Base-by-base conservation (phyloP, 306 rosid species). In the Rubus idaeus region DNA sequence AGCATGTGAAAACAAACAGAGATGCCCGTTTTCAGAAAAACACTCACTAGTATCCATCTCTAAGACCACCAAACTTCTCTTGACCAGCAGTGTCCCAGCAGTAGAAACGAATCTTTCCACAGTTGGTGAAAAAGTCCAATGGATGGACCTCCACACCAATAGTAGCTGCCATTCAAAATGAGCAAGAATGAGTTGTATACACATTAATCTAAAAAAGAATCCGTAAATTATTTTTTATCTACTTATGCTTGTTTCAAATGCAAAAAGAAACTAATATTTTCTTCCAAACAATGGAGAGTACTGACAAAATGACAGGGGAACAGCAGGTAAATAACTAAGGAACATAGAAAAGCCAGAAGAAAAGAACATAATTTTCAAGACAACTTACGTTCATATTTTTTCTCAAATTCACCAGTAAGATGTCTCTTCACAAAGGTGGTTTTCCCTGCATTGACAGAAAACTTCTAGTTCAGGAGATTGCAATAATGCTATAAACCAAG, bases 61-160 rank as follows among this genome's bases (percentile, higher is more conserved):
- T 74, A 3, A 90, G 93, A 21, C 96, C 96, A 47, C 96, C 96
- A 56, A 90, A 90, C 68, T 88, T 90, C 77, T 88, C 96, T 78
- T 90, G 96, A 0, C 96, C 96, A 1, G 96, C 96, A 3, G 93
- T 90, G 74, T 91, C 94, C 96, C 97, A 91, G 82, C 97, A 91
- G 71, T 89, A 88, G 80, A 91, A 91, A 0, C 97, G 87, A 73
- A 91, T 82, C 53, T 89, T 88, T 17, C 94, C 97, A 61, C 94
- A 91, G 86, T 89, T 91, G 0, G 94, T 91, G 83, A 87, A 89
- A 13, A 91, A 91, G 73, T 91, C 97, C 78, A 91, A 58, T 0
- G 94, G 97, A 47, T 89, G 97, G 5, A 91, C 97, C 61, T 91
- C 97, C 63, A 91, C 97, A 40, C 97, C 94, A 52, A 91, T 91